Conservation (phyloP, 257 asterid species). For the Asclepias syriaca region DNA sequence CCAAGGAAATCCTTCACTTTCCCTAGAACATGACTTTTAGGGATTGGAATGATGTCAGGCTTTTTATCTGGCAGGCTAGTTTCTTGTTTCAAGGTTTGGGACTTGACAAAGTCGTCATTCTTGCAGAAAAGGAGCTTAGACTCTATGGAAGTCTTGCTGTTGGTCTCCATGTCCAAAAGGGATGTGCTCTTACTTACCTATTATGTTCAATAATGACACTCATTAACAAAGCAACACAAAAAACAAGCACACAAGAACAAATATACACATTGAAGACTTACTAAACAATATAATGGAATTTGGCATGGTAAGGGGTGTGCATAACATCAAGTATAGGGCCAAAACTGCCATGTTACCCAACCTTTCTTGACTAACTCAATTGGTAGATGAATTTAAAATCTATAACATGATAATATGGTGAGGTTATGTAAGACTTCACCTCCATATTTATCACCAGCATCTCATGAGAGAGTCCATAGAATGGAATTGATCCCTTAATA, state of each 20-base stretch:
- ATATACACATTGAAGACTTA: neutral
- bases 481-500: no score
- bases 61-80: slow-evolving; percentile 26
- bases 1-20: slow-evolving; percentile 74
- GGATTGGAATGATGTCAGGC: slow-evolving; percentile 47
- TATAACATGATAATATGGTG: neutral
- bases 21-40: slow-evolving; percentile 71
- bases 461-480: no score
- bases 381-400: neutral
- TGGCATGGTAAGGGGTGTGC: no score
- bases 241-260: neutral
- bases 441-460: neutral
- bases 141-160: slow-evolving; percentile 40
- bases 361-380: neutral
- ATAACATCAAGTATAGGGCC: no score
- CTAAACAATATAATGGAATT: no score
- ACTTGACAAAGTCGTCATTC: slow-evolving; percentile 22
- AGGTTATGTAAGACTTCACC: no score
- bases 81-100: slow-evolving; percentile 18
- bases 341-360: neutral
- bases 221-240: neutral
- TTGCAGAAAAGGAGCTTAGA: slow-evolving; percentile 57
- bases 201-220: neutral
- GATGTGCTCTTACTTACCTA: slow-evolving; percentile 30
- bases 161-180: slow-evolving; percentile 50